Conservation (phyloP, 2,329 filamentous ascomycete genomes). For the Fusarium bulbicola region DNA sequence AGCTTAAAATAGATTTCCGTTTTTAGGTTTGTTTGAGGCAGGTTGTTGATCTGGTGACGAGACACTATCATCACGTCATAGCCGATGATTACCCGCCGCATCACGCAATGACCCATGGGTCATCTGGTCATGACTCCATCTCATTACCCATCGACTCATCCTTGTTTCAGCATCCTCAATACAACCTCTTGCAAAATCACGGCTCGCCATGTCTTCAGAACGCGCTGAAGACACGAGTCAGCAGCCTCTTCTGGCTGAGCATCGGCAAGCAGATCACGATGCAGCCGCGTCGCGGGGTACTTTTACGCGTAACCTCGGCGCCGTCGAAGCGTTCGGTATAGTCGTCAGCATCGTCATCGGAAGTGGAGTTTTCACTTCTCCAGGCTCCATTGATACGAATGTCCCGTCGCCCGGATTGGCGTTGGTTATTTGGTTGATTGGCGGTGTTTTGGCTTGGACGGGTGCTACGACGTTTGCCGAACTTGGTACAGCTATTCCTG, state of each 20-base stretch:
- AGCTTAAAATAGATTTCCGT: neutral
- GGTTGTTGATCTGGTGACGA: neutral
- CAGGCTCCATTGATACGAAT: conserved; percentile 69
- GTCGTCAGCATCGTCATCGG: conserved; percentile 72
- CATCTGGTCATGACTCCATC: conserved; percentile 7
- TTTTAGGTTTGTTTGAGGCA: neutral
- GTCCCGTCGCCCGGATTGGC: conserved; percentile 69
- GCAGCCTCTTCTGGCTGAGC: conserved; percentile 30
- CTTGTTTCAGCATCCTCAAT: neutral
- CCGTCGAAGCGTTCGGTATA: conserved; percentile 64
- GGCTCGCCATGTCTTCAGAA: conserved; percentile 13
- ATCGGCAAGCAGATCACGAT: conserved; percentile 2
- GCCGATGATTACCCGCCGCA: conserved; percentile 37
- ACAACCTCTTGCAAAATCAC: neutral
- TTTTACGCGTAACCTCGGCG: conserved; percentile 57
- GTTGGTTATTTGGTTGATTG: conserved; percentile 68
- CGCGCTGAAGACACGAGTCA: conserved; percentile 8
- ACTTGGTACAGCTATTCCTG: conserved; percentile 69
- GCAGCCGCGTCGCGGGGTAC: conserved; percentile 23
- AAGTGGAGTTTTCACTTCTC: conserved; percentile 71
- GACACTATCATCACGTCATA: conserved; percentile 1
- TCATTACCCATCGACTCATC: neutral
- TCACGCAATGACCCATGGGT: conserved; percentile 2
- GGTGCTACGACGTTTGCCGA: conserved; percentile 70
- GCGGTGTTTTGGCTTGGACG: conserved; percentile 70